Evolutionary conservation across 257 asterid species (phyloP).

Genomic region (Salvia miltiorrhiza): DNA sequence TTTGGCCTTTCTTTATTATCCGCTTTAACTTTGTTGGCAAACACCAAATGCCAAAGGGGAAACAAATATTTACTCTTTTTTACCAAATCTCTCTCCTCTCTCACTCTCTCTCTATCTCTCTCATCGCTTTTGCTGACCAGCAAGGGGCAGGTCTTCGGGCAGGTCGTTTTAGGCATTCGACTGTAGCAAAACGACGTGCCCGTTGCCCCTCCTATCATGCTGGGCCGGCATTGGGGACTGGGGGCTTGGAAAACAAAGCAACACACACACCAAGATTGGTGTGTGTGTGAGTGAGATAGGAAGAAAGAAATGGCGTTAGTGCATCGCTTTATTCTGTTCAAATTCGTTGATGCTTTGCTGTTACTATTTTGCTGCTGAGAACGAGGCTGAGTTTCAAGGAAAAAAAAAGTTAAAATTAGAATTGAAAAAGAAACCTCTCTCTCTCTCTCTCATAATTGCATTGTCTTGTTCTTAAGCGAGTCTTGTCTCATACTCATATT

Average conservation of each 20-base stretch:
- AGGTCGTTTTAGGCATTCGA: constrained; percentile 44
- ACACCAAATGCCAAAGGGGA: constrained; percentile 42
- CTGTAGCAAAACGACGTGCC: constrained; percentile 47
- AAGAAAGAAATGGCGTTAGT: constrained; percentile 18
- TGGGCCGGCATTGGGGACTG: constrained; percentile 46
- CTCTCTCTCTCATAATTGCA: constrained; percentile 47
- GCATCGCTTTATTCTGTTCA: constrained; percentile 75
- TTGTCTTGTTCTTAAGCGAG: constrained; percentile 53
- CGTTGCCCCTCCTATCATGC: constrained; percentile 30
- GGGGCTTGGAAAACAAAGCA: constrained; percentile 29
- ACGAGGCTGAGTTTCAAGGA: constrained; percentile 43
- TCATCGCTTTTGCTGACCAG: constrained; percentile 27
- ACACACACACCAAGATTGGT: constrained; percentile 35
- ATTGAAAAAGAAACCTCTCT: neutral
- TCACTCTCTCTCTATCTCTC: neutral
- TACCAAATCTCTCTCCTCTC: constrained; percentile 45
- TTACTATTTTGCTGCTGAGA: constrained; percentile 51
- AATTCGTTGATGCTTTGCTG: constrained; percentile 52
- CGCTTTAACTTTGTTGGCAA: constrained; percentile 48
- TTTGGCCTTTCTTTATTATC: constrained; percentile 20
- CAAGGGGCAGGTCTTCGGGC: constrained; percentile 37
- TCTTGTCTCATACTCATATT: constrained; percentile 59
- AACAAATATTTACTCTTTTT: constrained; percentile 35
- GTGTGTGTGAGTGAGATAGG: constrained; percentile 46
- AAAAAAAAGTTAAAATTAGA: constrained; percentile 14